Evolutionary conservation across 129 eudicot species (phyloP).

Genomic region (Gnaphalium uliginosum): DNA sequence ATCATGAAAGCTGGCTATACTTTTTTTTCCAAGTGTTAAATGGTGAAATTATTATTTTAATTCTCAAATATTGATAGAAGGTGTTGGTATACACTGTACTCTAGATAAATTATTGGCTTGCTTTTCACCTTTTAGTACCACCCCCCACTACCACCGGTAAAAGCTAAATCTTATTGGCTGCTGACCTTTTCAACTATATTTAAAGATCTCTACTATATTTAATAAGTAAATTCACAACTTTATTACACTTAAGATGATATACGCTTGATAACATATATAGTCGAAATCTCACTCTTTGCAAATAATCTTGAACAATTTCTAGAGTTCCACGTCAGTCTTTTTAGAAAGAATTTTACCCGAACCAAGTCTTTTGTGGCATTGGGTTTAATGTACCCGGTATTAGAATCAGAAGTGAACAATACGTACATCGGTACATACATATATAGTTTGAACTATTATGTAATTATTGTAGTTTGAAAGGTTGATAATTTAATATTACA

Average conservation of each 20-base stretch:
- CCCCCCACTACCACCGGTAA: neutral
- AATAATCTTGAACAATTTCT: too few relatives aligned
- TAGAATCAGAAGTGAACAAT: too few relatives aligned
- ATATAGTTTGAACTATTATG: too few relatives aligned
- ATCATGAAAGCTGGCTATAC: slow-evolving; percentile 33
- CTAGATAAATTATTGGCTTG: slow-evolving; percentile 23
- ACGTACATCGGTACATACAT: too few relatives aligned
- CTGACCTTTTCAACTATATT: neutral
- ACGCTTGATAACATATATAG: neutral
- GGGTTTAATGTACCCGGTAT: too few relatives aligned
- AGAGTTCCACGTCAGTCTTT: too few relatives aligned
- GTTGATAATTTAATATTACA: too few relatives aligned
- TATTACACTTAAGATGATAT: too few relatives aligned
- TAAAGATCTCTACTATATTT: neutral
- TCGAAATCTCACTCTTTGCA: too few relatives aligned
- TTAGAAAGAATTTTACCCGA: too few relatives aligned
- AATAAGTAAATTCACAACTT: neutral
- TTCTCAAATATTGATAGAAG: neutral
- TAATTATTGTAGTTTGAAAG: too few relatives aligned
- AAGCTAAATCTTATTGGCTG: neutral
- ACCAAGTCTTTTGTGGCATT: too few relatives aligned
- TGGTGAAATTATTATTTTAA: neutral
- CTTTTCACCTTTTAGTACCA: slow-evolving; percentile 2
- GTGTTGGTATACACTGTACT: slow-evolving; percentile 7
- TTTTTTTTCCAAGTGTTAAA: slow-evolving; percentile 16